These are phyloP conservation scores for Termitomyces sp. DNA, from an alignment of 768 basidiomycete genomes.

Conservation along the genomic window DNA sequence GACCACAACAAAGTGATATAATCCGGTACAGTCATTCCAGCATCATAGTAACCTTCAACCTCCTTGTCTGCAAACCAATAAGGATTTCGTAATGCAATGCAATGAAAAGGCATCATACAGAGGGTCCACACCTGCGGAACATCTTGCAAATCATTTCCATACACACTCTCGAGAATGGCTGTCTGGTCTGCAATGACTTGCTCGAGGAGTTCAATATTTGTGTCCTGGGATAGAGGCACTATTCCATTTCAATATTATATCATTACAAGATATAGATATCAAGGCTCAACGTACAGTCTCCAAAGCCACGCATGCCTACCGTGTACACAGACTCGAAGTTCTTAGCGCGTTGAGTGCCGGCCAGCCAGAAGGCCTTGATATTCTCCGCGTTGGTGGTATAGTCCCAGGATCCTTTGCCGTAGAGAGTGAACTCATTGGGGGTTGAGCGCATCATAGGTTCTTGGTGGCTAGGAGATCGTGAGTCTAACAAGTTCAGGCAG, in stretches of 20 bases:
- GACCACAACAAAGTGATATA: slow-evolving; percentile 68
- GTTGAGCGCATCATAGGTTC: slow-evolving; percentile 76
- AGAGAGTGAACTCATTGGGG: slow-evolving; percentile 60
- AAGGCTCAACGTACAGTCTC: slow-evolving; percentile 37
- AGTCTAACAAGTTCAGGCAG: neutral
- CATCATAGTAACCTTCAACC: slow-evolving; percentile 65
- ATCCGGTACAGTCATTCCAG: slow-evolving; percentile 59
- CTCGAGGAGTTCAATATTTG: slow-evolving; percentile 50
- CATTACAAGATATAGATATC: neutral
- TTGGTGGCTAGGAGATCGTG: slow-evolving; percentile 44
- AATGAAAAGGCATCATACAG: slow-evolving; percentile 33
- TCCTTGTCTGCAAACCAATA: slow-evolving; percentile 40
- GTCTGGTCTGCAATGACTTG: slow-evolving; percentile 60
- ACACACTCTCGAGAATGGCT: slow-evolving; percentile 52
- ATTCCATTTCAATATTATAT: neutral
- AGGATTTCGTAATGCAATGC: neutral
- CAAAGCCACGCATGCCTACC: slow-evolving; percentile 66
- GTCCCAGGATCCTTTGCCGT: slow-evolving; percentile 61
- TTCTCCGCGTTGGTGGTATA: slow-evolving; percentile 51
- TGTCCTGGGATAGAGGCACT: slow-evolving; percentile 53
- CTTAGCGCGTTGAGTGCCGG: slow-evolving; percentile 55
- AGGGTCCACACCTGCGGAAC: slow-evolving; percentile 69
- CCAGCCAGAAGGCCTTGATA: slow-evolving; percentile 61
- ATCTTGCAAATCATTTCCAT: slow-evolving; percentile 37
- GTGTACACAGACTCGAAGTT: slow-evolving; percentile 63